These are phyloP conservation scores for Cryphonectria carpinicola DNA, from an alignment of 2,329 filamentous ascomycete genomes.

Conservation along the genomic window DNA sequence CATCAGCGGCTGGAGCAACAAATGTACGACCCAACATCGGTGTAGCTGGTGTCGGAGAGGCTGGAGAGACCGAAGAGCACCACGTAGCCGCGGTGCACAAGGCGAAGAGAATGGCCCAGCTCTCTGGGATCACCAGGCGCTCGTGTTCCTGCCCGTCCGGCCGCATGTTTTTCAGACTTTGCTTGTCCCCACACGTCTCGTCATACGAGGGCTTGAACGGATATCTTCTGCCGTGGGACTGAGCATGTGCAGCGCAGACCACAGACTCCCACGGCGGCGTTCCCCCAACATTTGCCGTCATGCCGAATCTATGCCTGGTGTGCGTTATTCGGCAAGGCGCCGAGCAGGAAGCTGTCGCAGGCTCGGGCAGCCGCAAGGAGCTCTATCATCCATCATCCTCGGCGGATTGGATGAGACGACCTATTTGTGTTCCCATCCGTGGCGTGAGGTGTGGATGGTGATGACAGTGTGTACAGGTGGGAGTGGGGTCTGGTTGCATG, in stretches of 20 bases:
- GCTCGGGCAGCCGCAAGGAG: not conserved
- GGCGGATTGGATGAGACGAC: conserved; percentile 10
- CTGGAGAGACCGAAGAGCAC: not conserved
- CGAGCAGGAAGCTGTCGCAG: conserved; percentile 3
- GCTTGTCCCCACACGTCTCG: conserved; percentile 17
- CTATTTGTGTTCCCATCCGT: conserved; percentile 3
- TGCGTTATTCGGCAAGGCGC: conserved; percentile 6
- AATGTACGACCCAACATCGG: not conserved
- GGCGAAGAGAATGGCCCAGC: not conserved
- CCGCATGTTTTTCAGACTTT: conserved; percentile 6
- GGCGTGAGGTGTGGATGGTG: conserved; percentile 15
- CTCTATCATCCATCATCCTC: not conserved
- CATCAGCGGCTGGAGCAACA: conserved; percentile 8
- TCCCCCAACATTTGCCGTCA: not conserved
- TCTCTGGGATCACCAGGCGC: not conserved
- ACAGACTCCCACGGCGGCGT: not conserved
- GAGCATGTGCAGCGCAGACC: not conserved
- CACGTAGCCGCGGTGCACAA: conserved; percentile 6
- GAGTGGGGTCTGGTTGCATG: not conserved
- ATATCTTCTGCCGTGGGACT: conserved; percentile 1
- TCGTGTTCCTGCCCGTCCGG: conserved; percentile 6
- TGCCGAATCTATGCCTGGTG: not conserved
- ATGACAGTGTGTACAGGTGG: not conserved
- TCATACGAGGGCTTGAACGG: conserved; percentile 9
- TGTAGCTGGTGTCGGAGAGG: not conserved